Conservation (phyloP, 768 basidiomycete genomes). For the Gelatoporia subvermispora region DNA sequence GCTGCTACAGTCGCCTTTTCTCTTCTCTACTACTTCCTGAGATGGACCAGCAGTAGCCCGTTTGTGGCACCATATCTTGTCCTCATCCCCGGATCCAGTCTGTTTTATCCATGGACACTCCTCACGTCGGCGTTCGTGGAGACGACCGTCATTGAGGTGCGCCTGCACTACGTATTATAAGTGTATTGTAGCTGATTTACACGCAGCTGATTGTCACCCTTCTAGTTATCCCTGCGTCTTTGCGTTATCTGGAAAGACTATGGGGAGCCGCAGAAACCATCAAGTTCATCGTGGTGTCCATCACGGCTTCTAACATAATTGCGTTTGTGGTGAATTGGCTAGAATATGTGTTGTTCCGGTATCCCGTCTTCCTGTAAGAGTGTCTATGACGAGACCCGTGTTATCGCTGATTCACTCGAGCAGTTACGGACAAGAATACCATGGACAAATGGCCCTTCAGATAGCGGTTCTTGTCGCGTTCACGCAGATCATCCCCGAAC, state of each 20-base stretch:
- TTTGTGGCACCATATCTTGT: conserved; percentile 62
- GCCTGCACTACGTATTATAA: conserved; percentile 20
- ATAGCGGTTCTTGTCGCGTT: conserved; percentile 90
- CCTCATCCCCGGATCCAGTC: conserved; percentile 72
- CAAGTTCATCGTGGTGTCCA: conserved; percentile 79
- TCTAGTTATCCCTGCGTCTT: conserved; percentile 72
- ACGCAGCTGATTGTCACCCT: conserved; percentile 71
- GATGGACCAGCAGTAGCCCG: conserved; percentile 43
- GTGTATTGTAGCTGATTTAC: conserved; percentile 3
- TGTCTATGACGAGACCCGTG: conserved; percentile 8
- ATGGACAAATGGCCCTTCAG: conserved; percentile 90
- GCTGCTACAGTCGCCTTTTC: conserved; percentile 54
- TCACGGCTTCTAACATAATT: conserved; percentile 83
- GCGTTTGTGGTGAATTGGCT: conserved; percentile 87
- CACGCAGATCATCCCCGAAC: conserved; percentile 96
- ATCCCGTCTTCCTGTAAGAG: conserved; percentile 78
- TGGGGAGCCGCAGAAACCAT: conserved; percentile 87
- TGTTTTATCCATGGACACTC: conserved; percentile 92
- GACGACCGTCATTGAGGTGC: conserved; percentile 75
- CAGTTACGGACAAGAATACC: conserved; percentile 86
- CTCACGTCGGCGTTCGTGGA: conserved; percentile 88
- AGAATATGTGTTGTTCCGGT: conserved; percentile 64
- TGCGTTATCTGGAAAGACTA: conserved; percentile 88
- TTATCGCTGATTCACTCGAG: background rate
- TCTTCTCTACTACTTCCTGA: conserved; percentile 59